These are phyloP conservation scores for Suhomyces emberorum DNA, from an alignment of 805 yeast genomes.

Conservation along the genomic window DNA sequence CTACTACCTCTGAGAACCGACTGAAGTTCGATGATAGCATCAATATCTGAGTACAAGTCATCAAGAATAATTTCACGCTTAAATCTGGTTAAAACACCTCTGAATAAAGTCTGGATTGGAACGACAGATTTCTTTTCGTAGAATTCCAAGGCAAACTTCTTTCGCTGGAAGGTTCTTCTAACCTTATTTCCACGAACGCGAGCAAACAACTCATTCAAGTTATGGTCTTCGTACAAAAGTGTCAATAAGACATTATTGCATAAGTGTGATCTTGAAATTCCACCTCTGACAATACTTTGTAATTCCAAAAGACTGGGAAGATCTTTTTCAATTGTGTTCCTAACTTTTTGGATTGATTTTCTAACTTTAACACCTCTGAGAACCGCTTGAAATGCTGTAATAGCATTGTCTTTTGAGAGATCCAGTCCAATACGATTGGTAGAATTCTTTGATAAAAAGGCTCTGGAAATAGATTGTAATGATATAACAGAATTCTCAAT, in stretches of 20 bases:
- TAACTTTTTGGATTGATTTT: slow-evolving; percentile 14
- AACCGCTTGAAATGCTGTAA: slow-evolving; percentile 35
- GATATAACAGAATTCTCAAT: slow-evolving; percentile 21
- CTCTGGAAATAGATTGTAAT: slow-evolving; percentile 32
- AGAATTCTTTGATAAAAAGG: slow-evolving; percentile 17
- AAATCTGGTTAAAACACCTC: slow-evolving; percentile 64
- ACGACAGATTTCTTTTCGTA: slow-evolving; percentile 26
- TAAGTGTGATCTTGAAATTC: slow-evolving; percentile 38
- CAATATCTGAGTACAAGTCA: slow-evolving; percentile 45
- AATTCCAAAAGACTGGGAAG: slow-evolving; percentile 21
- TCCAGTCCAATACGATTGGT: not conserved
- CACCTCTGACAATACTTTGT: slow-evolving; percentile 46
- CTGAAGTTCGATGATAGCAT: slow-evolving; percentile 48
- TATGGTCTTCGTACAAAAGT: slow-evolving; percentile 36
- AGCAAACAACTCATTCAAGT: slow-evolving; percentile 39
- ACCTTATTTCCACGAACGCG: slow-evolving; percentile 41
- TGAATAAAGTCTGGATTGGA: slow-evolving; percentile 52
- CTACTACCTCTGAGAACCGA: slow-evolving; percentile 48
- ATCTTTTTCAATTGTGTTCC: slow-evolving; percentile 8
- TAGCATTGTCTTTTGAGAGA: slow-evolving; percentile 4
- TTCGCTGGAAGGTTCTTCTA: slow-evolving; percentile 24
- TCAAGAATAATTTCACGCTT: slow-evolving; percentile 51
- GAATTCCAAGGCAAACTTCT: slow-evolving; percentile 14
- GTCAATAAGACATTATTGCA: slow-evolving; percentile 43
- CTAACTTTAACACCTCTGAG: slow-evolving; percentile 37